Percentiles rank a stretch among this genome's conserved stretches.
These are phyloP conservation scores for Ceratocystis lukuohia DNA, from an alignment of 2,329 filamentous ascomycete species.

Conservation along the genomic window DNA sequence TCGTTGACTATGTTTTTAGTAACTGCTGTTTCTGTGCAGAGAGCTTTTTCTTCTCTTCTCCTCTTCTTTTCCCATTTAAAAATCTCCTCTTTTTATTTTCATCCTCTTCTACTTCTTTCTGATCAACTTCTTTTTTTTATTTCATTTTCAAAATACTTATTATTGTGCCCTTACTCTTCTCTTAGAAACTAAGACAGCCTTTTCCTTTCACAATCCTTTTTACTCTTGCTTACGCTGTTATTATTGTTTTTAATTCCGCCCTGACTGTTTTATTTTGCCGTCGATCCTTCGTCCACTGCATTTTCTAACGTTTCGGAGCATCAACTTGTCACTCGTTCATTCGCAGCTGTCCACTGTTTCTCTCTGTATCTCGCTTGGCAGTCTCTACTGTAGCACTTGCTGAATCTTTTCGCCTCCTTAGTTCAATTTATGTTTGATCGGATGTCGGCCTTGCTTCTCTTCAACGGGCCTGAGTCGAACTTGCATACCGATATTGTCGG, in stretches of 20 bases:
- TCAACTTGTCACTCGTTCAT: background rate
- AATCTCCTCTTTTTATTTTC: background rate
- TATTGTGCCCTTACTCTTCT: background rate
- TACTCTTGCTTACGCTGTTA: background rate
- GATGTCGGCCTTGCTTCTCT: background rate
- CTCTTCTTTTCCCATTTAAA: background rate
- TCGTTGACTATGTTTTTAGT: background rate
- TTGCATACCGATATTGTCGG: slow-evolving; percentile 1
- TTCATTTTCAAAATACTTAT: background rate
- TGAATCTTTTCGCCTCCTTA: background rate
- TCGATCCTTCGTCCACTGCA: slow-evolving; percentile 2
- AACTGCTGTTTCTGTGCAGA: background rate
- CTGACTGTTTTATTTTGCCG: slow-evolving; percentile 1
- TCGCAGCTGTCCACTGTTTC: background rate
- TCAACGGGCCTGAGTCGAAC: background rate
- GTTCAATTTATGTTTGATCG: background rate
- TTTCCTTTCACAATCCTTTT: background rate
- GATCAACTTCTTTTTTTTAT: background rate
- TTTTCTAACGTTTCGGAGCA: slow-evolving; percentile 2
- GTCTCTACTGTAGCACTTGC: background rate
- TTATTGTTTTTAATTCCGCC: background rate
- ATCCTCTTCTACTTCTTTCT: background rate
- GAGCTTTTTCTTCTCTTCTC: background rate
- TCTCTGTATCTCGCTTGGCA: background rate
- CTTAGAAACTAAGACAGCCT: background rate